Conservation (phyloP, 2,329 filamentous ascomycete species). For the Fusarium tanahbumbuense region DNA sequence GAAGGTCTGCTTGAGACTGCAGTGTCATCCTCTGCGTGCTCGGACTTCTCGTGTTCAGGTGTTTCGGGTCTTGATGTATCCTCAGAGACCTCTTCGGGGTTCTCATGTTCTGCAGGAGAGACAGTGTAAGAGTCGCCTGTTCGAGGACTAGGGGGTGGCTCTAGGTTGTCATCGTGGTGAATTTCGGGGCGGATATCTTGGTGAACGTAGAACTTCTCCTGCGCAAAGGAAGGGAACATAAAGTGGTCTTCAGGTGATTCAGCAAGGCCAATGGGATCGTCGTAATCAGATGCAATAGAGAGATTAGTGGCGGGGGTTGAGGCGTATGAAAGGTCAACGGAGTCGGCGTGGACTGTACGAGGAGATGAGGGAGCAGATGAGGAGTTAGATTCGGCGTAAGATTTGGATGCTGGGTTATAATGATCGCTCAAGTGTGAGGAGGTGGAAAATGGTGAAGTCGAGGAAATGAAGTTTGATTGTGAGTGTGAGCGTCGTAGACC, state of each 20-base stretch:
- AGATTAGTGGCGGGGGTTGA: slow-evolving; percentile 74
- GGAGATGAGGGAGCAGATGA: slow-evolving; percentile 70
- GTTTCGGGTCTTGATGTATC: slow-evolving; percentile 68
- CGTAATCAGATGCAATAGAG: slow-evolving; percentile 69
- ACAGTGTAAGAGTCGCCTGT: slow-evolving; percentile 62
- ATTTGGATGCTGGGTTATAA: slow-evolving; percentile 58
- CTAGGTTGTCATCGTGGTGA: slow-evolving; percentile 55
- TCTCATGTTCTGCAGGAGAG: slow-evolving; percentile 67
- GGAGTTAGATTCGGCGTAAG: slow-evolving; percentile 59
- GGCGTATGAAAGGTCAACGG: slow-evolving; percentile 66
- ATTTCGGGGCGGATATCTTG: slow-evolving; percentile 42
- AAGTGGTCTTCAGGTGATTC: slow-evolving; percentile 60
- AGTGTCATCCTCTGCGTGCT: slow-evolving; percentile 82
- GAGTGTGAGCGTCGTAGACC: slow-evolving; percentile 70
- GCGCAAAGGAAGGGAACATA: slow-evolving; percentile 59
- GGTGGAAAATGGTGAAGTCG: slow-evolving; percentile 57
- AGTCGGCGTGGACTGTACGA: slow-evolving; percentile 62
- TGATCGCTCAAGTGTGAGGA: slow-evolving; percentile 60
- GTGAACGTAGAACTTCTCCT: slow-evolving; percentile 58
- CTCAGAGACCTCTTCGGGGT: slow-evolving; percentile 53
- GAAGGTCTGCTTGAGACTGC: slow-evolving; percentile 80
- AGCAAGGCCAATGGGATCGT: slow-evolving; percentile 60
- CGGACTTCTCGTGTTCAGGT: slow-evolving; percentile 59
- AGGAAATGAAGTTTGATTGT: slow-evolving; percentile 65
- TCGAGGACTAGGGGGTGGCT: slow-evolving; percentile 63